Percentiles rank a stretch among this genome's conserved stretches.
These are phyloP conservation scores for Yamadazyma atlantica DNA, from an alignment of 1,139 yeast genomes.

Conservation along the genomic window DNA sequence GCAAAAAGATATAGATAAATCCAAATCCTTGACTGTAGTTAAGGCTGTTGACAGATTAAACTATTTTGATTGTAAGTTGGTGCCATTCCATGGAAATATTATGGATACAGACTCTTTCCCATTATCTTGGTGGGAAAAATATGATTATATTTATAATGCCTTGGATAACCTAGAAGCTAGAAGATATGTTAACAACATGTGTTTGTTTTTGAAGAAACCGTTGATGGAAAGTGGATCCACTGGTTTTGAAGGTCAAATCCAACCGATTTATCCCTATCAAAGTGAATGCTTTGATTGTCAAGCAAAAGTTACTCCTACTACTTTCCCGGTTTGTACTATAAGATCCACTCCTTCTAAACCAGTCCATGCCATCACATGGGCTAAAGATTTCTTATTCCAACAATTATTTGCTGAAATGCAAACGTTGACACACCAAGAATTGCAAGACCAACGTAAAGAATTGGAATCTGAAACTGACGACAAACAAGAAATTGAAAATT, in stretches of 20 bases:
- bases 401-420: conserved; percentile 72
- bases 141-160: conserved; percentile 83
- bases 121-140: conserved; percentile 76
- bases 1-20: conserved; percentile 79
- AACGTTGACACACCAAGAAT: conserved; percentile 19
- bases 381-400: conserved; percentile 82
- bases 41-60: conserved; percentile 80
- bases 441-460: conserved; percentile 27
- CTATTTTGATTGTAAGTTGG: conserved; percentile 60
- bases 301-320: conserved; percentile 81
- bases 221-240: conserved; percentile 94
- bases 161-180: conserved; percentile 93
- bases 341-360: conserved; percentile 97
- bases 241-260: conserved; percentile 91
- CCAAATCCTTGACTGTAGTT: conserved; percentile 81
- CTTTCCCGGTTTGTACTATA: conserved; percentile 95
- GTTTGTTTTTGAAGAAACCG: conserved; percentile 71
- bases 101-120: conserved; percentile 76
- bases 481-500: conserved; percentile 64
- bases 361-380: conserved; percentile 96
- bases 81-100: conserved; percentile 86
- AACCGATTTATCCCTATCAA: conserved; percentile 78
- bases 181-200: conserved; percentile 81
- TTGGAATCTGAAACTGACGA: conserved; percentile 58
- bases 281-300: conserved; percentile 95